Evolutionary conservation across 169 alveolate species (phyloP).

Genomic region (Cyclospora cayetanensis): DNA sequence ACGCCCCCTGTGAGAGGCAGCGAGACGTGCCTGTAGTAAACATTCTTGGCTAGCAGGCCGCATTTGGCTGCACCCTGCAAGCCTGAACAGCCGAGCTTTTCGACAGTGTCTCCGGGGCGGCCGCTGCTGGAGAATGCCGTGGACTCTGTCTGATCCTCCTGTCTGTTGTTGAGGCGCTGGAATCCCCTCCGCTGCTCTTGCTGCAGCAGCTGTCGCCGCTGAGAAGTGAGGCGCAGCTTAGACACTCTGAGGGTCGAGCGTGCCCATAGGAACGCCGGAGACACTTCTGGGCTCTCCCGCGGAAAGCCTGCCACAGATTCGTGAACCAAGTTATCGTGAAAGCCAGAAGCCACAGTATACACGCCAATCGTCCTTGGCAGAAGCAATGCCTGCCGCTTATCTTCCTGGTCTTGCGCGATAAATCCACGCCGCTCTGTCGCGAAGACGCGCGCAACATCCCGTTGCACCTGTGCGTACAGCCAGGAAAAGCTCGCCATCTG

Average conservation of each 20-base stretch:
- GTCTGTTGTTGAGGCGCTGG: neutral
- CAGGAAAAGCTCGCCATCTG: neutral
- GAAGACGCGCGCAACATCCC: neutral
- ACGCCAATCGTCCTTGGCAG: neutral
- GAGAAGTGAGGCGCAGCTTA: neutral
- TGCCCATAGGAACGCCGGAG: neutral
- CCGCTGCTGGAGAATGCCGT: slow-evolving; percentile 31
- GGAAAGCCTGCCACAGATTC: slow-evolving; percentile 25
- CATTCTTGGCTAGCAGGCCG: neutral
- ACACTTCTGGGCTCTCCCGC: neutral
- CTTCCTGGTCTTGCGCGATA: neutral
- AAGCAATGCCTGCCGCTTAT: slow-evolving; percentile 11
- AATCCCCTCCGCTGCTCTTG: neutral
- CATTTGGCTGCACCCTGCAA: neutral
- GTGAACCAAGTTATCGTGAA: neutral
- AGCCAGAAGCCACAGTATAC: neutral
- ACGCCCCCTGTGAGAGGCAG: slow-evolving; percentile 18
- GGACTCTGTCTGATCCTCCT: neutral
- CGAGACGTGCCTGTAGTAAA: neutral
- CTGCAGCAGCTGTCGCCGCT: neutral
- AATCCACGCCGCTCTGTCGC: too few relatives aligned
- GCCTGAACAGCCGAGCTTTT: neutral
- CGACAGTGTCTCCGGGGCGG: neutral
- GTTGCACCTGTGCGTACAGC: slow-evolving; percentile 28
- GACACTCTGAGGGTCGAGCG: neutral